A percentile compares a stretch with the other conserved stretches of the same genome.
These are phyloP conservation scores for Mycogone perniciosa DNA, from an alignment of 2,329 filamentous ascomycete species.

Conservation along the genomic window DNA sequence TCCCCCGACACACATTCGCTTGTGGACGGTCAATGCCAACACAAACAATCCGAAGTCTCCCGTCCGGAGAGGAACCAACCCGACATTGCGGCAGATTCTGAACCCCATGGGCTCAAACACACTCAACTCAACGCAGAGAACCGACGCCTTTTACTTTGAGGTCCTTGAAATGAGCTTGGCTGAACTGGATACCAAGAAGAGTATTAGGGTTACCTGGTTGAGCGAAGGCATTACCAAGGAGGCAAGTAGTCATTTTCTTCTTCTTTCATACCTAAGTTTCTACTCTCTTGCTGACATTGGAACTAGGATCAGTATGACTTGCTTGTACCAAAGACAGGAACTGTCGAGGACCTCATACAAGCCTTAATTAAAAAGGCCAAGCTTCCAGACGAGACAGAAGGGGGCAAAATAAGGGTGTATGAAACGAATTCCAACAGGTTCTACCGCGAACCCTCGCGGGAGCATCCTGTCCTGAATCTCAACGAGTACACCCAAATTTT, in stretches of 20 bases:
- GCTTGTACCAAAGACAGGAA: constrained; percentile 81
- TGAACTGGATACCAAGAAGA: constrained; percentile 90
- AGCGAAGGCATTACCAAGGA: constrained; percentile 90
- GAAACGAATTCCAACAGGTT: constrained; percentile 80
- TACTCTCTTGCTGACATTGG: background rate
- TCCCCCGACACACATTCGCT: constrained; percentile 80
- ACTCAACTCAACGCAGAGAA: constrained; percentile 61
- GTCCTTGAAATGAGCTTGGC: constrained; percentile 89
- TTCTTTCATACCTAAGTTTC: background rate
- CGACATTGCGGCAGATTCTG: constrained; percentile 73
- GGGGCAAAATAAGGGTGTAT: constrained; percentile 69
- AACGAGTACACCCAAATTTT: constrained; percentile 81
- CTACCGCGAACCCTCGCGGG: constrained; percentile 66
- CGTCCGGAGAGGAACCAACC: constrained; percentile 65
- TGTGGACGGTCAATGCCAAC: constrained; percentile 75
- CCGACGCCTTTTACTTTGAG: constrained; percentile 84
- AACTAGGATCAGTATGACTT: constrained; percentile 68
- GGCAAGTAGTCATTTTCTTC: constrained; percentile 40
- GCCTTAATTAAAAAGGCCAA: constrained; percentile 74
- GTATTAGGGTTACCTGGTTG: constrained; percentile 74
- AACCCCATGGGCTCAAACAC: constrained; percentile 63
- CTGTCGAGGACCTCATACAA: constrained; percentile 69
- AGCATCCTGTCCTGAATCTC: constrained; percentile 70
- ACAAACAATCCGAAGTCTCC: constrained; percentile 71
- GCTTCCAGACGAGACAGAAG: constrained; percentile 64